These are phyloP conservation scores for Quercus agrifolia DNA, from an alignment of 306 rosid genomes.

Conservation along the genomic window DNA sequence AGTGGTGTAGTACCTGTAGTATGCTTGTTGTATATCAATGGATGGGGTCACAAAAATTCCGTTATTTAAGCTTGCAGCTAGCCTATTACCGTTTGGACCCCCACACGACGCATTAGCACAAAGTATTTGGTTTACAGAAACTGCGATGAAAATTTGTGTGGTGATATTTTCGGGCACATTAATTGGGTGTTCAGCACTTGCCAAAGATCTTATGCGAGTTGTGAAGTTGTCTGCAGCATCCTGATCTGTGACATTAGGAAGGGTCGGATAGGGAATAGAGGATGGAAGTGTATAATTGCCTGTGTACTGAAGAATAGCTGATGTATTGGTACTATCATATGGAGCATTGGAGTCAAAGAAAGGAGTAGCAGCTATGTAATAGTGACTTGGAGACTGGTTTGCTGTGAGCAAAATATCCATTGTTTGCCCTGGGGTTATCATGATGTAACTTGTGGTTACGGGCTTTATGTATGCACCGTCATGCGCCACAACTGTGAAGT, in stretches of 20 bases:
- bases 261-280: constrained; percentile 15
- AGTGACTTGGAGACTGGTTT: constrained; percentile 16
- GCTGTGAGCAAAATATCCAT: constrained; percentile 43
- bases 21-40: constrained; percentile 28
- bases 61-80: constrained; percentile 32
- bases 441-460: constrained; percentile 21
- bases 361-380: constrained; percentile 33
- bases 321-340: constrained; percentile 7
- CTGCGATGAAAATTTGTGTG: constrained; percentile 17
- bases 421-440: constrained; percentile 50
- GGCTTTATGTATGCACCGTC: constrained; percentile 43
- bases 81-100: constrained; percentile 18
- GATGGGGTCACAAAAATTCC: constrained; percentile 26
- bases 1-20: constrained; percentile 16
- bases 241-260: constrained; percentile 15
- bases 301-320: constrained; percentile 25
- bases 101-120: constrained; percentile 21
- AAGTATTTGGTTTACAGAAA: constrained; percentile 22
- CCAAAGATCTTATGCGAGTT: constrained; percentile 18
- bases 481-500: constrained; percentile 26
- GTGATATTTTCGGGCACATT: constrained; percentile 22
- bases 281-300: constrained; percentile 14
- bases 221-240: constrained; percentile 15
- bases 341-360: constrained; percentile 1
- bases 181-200: constrained; percentile 25